Percentiles rank a stretch among this genome's conserved stretches.
Conservation (phyloP, 805 yeast genomes). For the Nakazawaea wyomingensis region DNA sequence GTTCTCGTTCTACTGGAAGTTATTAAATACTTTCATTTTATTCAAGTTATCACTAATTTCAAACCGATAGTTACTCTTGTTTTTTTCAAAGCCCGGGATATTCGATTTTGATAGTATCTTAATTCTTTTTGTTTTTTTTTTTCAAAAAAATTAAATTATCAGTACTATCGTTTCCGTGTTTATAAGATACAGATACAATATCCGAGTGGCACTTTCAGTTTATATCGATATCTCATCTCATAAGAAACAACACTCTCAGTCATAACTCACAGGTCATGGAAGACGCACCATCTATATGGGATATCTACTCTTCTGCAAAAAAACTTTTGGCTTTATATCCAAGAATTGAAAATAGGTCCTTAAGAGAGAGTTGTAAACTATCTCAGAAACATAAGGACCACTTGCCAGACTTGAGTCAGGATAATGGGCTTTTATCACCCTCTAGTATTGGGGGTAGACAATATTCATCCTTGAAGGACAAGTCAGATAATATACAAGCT, state of each 20-base stretch:
- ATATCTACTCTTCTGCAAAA: conserved; percentile 27
- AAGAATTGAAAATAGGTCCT: conserved; percentile 25
- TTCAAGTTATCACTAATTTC: too few relatives aligned
- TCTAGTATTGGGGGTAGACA: conserved; percentile 8
- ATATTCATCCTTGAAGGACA: not conserved
- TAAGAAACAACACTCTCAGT: not conserved
- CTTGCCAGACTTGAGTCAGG: not conserved
- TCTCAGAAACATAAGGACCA: conserved; percentile 16
- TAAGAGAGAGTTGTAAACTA: conserved; percentile 24
- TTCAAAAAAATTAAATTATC: too few relatives aligned
- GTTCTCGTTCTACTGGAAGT: too few relatives aligned
- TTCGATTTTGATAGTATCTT: too few relatives aligned
- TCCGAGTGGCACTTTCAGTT: not conserved
- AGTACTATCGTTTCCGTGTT: too few relatives aligned
- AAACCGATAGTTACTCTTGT: too few relatives aligned
- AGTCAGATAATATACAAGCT: too few relatives aligned
- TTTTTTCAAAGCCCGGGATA: too few relatives aligned
- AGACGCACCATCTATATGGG: conserved; percentile 27
- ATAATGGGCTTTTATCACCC: conserved; percentile 8
- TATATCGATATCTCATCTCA: not conserved
- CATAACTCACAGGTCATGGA: conserved; percentile 12
- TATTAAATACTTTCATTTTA: too few relatives aligned
- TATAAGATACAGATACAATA: too few relatives aligned
- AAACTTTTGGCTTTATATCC: conserved; percentile 28
- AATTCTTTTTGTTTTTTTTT: too few relatives aligned